Conservation (phyloP, 2,329 filamentous ascomycete species). For the Beauveria sp. region DNA sequence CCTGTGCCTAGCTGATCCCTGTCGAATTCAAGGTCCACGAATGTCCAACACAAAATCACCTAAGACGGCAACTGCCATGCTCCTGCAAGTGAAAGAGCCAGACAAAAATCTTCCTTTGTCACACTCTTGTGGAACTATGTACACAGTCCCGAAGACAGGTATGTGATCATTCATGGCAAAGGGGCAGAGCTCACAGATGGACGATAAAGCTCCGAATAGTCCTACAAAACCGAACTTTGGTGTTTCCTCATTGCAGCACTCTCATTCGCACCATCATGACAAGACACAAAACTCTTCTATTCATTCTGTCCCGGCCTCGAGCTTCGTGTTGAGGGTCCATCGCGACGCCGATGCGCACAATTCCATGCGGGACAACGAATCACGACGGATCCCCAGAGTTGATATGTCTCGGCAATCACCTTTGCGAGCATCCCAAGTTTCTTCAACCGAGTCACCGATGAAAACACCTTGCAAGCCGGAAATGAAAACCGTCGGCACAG, state of each 20-base stretch:
- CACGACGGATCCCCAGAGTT: not conserved
- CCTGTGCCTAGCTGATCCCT: not conserved
- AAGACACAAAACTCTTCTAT: not conserved
- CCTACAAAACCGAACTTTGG: not conserved
- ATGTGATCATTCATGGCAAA: not conserved
- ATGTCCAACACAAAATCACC: not conserved
- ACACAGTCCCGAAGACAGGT: not conserved
- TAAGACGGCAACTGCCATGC: not conserved
- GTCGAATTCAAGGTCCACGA: not conserved
- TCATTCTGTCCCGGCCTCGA: not conserved
- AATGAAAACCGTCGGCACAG: not conserved
- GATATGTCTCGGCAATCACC: not conserved
- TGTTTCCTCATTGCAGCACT: not conserved
- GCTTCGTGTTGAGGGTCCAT: slow-evolving; percentile 1
- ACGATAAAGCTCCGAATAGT: not conserved
- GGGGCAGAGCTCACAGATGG: not conserved
- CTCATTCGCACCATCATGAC: not conserved
- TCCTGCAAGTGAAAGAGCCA: not conserved
- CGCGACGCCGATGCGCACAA: not conserved
- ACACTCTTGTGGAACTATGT: not conserved
- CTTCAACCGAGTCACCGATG: not conserved
- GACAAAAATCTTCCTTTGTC: not conserved
- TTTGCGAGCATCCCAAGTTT: not conserved
- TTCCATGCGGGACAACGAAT: not conserved
- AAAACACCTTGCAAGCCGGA: not conserved